Percentiles rank a stretch among this genome's conserved stretches.
phyloP scores from a whole-genome alignment of 2,329 filamentous ascomycete genomes.

The Metarhizium album region DNA sequence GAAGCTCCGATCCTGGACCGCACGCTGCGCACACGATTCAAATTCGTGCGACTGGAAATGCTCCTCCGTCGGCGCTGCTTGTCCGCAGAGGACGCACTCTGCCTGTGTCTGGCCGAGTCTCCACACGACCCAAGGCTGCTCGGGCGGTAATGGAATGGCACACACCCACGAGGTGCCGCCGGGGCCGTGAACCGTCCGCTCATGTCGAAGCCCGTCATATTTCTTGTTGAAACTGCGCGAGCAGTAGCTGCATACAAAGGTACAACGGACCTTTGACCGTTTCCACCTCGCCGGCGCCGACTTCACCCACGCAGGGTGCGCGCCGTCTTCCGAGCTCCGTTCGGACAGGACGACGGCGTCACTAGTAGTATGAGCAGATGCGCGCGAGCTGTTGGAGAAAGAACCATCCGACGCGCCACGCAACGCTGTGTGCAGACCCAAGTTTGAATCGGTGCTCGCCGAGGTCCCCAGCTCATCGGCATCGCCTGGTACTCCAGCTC shows the following conservation, averaged over 20 bases:
- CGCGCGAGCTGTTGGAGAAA: conserved; percentile 8
- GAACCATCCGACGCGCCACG: conserved; percentile 12
- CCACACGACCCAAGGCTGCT: conserved; percentile 34
- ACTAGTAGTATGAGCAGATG: conserved; percentile 8
- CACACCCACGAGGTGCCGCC: conserved; percentile 38
- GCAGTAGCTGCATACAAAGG: conserved; percentile 29
- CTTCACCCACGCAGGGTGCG: conserved; percentile 7
- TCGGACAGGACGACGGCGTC: conserved; percentile 5
- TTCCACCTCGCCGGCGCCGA: conserved; percentile 6
- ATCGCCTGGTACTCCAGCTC: neutral
- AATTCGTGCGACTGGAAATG: conserved; percentile 31
- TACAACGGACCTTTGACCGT: conserved; percentile 11
- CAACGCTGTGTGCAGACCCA: conserved; percentile 12
- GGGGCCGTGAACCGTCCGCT: conserved; percentile 37
- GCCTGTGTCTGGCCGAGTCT: conserved; percentile 34
- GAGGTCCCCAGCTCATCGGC: conserved; percentile 21
- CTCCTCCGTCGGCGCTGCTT: conserved; percentile 19
- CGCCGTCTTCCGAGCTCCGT: conserved; percentile 1
- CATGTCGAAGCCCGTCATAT: conserved; percentile 35
- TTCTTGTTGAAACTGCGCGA: conserved; percentile 27
- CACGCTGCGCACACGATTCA: conserved; percentile 37
- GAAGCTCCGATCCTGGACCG: conserved; percentile 30
- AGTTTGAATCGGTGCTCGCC: conserved; percentile 18
- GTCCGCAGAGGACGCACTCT: conserved; percentile 29
- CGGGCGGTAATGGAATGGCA: conserved; percentile 23